A percentile compares a stretch with the other conserved stretches of the same genome.
Conservation (phyloP, 306 rosid genomes). For the Lupinus albus region DNA sequence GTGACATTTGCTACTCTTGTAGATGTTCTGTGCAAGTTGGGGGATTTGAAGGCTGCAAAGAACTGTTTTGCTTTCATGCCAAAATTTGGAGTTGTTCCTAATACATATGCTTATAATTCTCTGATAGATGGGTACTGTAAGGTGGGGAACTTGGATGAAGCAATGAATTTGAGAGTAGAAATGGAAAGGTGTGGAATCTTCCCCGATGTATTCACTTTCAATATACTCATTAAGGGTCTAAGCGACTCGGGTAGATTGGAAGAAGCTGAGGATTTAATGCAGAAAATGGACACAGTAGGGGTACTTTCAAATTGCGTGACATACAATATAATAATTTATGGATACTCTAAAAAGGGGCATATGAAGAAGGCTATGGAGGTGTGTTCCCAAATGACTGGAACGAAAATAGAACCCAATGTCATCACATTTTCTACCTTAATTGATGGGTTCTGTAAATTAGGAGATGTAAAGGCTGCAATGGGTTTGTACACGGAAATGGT, state of each 20-base stretch:
- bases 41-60: slow-evolving; percentile 50
- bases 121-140: slow-evolving; percentile 66
- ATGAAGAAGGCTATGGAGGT: slow-evolving; percentile 69
- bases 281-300: slow-evolving; percentile 50
- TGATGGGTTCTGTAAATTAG: slow-evolving; percentile 68
- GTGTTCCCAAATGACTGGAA: slow-evolving; percentile 64
- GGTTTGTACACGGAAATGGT: slow-evolving; percentile 65
- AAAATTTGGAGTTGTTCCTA: slow-evolving; percentile 64
- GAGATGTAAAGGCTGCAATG: slow-evolving; percentile 61
- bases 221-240: slow-evolving; percentile 64
- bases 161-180: slow-evolving; percentile 48
- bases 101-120: slow-evolving; percentile 55
- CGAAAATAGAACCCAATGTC: slow-evolving; percentile 56
- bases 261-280: slow-evolving; percentile 55
- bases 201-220: slow-evolving; percentile 61
- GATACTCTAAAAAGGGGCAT: slow-evolving; percentile 58
- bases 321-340: slow-evolving; percentile 63
- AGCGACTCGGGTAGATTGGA: slow-evolving; percentile 45
- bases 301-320: slow-evolving; percentile 56
- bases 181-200: slow-evolving; percentile 53
- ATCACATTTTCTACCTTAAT: slow-evolving; percentile 65
- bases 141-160: slow-evolving; percentile 53
- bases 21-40: slow-evolving; percentile 61
- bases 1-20: slow-evolving; percentile 60
- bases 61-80: slow-evolving; percentile 52